A percentile compares a stretch with the other conserved stretches of the same genome.
Evolutionary conservation across 2,329 filamentous ascomycete species (phyloP).

Genomic region (Colletotrichum lindemuthianum): DNA sequence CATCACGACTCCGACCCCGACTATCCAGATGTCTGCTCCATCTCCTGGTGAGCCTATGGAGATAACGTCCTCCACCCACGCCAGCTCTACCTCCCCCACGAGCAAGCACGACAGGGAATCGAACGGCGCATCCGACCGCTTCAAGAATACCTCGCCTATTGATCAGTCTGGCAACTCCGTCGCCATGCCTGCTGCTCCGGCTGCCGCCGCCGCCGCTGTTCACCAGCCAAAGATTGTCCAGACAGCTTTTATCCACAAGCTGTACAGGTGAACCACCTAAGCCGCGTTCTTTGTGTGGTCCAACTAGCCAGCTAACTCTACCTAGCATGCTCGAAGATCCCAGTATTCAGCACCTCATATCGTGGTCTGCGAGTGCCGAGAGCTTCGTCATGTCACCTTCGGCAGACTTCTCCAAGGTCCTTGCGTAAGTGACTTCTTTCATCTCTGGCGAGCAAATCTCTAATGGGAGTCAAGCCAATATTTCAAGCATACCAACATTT

Average conservation of each 20-base stretch:
- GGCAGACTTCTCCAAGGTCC: slow-evolving; percentile 95
- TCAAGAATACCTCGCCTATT: slow-evolving; percentile 49
- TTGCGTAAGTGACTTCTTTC: slow-evolving; percentile 75
- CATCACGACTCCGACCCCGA: slow-evolving; percentile 63
- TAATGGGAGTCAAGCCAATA: slow-evolving; percentile 75
- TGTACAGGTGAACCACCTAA: slow-evolving; percentile 82
- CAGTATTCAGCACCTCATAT: slow-evolving; percentile 93
- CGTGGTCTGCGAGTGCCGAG: slow-evolving; percentile 92
- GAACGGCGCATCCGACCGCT: slow-evolving; percentile 44
- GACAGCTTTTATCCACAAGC: slow-evolving; percentile 98
- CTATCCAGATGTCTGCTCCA: slow-evolving; percentile 68
- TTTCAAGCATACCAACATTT: slow-evolving; percentile 99
- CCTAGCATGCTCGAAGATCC: slow-evolving; percentile 94
- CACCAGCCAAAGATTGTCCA: slow-evolving; percentile 98
- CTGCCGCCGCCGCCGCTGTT: slow-evolving; percentile 75
- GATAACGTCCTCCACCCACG: slow-evolving; percentile 63
- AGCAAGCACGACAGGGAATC: slow-evolving; percentile 38
- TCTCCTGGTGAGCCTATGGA: slow-evolving; percentile 71
- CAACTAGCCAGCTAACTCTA: slow-evolving; percentile 15
- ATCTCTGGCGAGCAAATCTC: background rate
- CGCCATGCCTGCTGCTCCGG: slow-evolving; percentile 61
- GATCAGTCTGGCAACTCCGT: slow-evolving; percentile 50
- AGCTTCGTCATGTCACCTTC: slow-evolving; percentile 99
- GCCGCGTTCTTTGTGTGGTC: background rate
- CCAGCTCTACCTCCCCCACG: slow-evolving; percentile 36